Percentiles rank a stretch among this genome's conserved stretches.
Conservation (phyloP, 768 basidiomycete genomes). For the Dendrothele bispora region DNA sequence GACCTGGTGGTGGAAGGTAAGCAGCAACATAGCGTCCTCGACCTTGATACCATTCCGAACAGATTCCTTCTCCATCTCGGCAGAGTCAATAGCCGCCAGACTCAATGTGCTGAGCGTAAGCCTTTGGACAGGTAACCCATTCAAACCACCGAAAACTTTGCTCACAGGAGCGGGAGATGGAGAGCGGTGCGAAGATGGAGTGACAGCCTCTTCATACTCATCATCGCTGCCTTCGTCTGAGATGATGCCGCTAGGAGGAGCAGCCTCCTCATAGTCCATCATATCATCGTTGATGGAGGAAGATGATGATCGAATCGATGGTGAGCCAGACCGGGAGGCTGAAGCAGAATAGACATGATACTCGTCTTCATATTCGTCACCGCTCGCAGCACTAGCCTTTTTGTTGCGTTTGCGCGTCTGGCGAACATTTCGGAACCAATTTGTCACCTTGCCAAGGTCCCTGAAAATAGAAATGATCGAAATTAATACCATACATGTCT, state of each 20-base stretch:
- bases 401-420: conserved; percentile 76
- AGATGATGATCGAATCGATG: conserved; percentile 51
- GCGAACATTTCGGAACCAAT: conserved; percentile 85
- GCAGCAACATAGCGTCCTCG: conserved; percentile 72
- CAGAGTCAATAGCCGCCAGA: conserved; percentile 37
- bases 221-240: conserved; percentile 64
- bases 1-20: conserved; percentile 72
- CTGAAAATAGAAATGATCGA: conserved; percentile 31
- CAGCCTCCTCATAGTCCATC: conserved; percentile 49
- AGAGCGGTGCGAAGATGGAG: conserved; percentile 60
- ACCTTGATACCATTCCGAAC: conserved; percentile 57
- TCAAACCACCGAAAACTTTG: no score
- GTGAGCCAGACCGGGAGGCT: conserved; percentile 54
- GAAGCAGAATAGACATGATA: conserved; percentile 29
- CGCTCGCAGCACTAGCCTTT: conserved; percentile 35
- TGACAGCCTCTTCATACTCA: conserved; percentile 73
- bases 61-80: conserved; percentile 50
- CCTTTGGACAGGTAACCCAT: conserved; percentile 26
- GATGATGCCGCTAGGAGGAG: conserved; percentile 29
- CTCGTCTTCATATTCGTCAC: conserved; percentile 48
- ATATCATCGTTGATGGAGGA: conserved; percentile 46
- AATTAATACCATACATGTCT: conserved; percentile 15
- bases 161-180: conserved; percentile 27
- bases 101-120: conserved; percentile 30
- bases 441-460: conserved; percentile 84